phyloP scores from a whole-genome alignment of 352 stramenopile genomes.

The Phytophthora tubulina region DNA sequence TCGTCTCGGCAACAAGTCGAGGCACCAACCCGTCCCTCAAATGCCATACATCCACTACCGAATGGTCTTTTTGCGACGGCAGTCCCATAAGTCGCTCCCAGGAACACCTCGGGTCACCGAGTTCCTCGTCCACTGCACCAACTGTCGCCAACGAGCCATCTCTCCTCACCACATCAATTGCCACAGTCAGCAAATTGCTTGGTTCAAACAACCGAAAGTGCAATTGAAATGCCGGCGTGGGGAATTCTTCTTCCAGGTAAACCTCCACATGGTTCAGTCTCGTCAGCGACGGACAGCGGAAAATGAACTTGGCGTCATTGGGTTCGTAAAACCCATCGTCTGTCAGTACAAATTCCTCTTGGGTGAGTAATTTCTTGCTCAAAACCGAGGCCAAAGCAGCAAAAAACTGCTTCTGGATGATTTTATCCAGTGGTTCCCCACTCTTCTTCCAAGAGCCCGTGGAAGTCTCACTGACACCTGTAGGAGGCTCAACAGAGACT shows the following conservation, averaged over 20 bases:
- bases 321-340: slow-evolving; percentile 50
- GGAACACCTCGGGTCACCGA: slow-evolving; percentile 50
- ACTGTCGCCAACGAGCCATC: slow-evolving; percentile 21
- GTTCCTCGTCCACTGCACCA: slow-evolving; percentile 30
- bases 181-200: slow-evolving; percentile 58
- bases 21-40: slow-evolving; percentile 58
- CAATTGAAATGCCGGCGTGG: slow-evolving; percentile 54
- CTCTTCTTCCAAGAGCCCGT: slow-evolving; percentile 29
- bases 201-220: slow-evolving; percentile 59
- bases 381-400: slow-evolving; percentile 45
- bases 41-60: slow-evolving; percentile 85
- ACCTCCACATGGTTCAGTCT: slow-evolving; percentile 71
- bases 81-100: slow-evolving; percentile 76
- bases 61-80: slow-evolving; percentile 59
- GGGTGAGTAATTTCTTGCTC: slow-evolving; percentile 41
- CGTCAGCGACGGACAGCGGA: slow-evolving; percentile 63
- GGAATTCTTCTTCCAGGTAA: slow-evolving; percentile 66
- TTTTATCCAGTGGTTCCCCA: slow-evolving; percentile 17
- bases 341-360: slow-evolving; percentile 55
- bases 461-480: slow-evolving; percentile 37
- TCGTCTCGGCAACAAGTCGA: slow-evolving; percentile 70
- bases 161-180: slow-evolving; percentile 54
- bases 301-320: slow-evolving; percentile 74
- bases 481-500: slow-evolving; percentile 43
- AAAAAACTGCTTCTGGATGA: slow-evolving; percentile 55